Evolutionary conservation across 2,329 filamentous ascomycete genomes (phyloP).

Genomic region (Epichloe aotearoae): DNA sequence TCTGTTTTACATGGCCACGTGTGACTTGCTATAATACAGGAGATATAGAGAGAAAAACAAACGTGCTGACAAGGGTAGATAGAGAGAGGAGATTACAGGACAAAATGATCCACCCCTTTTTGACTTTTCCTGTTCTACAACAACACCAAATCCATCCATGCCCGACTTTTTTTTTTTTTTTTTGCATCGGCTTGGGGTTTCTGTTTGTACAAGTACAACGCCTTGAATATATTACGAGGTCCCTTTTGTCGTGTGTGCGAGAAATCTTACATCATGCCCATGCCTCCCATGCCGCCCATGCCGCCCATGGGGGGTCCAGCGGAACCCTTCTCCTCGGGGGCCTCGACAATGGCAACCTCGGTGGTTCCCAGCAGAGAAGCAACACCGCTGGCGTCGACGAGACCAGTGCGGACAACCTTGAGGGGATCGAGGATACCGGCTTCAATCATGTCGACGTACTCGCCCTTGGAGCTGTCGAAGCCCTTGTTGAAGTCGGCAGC

Average conservation of each 20-base stretch:
- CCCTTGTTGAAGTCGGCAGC: conserved; percentile 93
- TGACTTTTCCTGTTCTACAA: conserved; percentile 12
- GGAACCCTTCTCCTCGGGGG: conserved; percentile 78
- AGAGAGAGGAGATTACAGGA: conserved; percentile 23
- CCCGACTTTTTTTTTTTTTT: conserved; percentile 11
- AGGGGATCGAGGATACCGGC: conserved; percentile 96
- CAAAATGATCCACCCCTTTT: conserved; percentile 16
- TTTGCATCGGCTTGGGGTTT: conserved; percentile 3
- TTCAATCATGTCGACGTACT: conserved; percentile 97
- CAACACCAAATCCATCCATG: conserved; percentile 39
- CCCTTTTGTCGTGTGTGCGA: conserved; percentile 8
- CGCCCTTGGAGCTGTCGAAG: conserved; percentile 89
- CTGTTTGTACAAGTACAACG: conserved; percentile 20
- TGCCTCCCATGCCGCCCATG: conserved; percentile 55
- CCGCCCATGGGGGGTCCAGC: conserved; percentile 47
- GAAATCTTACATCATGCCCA: conserved; percentile 47
- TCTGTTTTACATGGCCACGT: conserved; percentile 17
- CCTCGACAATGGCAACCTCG: conserved; percentile 95
- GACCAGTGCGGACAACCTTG: conserved; percentile 96
- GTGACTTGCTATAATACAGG: conserved; percentile 21
- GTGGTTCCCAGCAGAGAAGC: conserved; percentile 95
- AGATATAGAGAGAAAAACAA: conserved; percentile 16
- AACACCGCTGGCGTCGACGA: conserved; percentile 89
- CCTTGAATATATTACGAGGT: background rate
- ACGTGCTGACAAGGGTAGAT: conserved; percentile 15